Conservation (phyloP, 768 basidiomycete species). For the Termitomyces titanicus region DNA sequence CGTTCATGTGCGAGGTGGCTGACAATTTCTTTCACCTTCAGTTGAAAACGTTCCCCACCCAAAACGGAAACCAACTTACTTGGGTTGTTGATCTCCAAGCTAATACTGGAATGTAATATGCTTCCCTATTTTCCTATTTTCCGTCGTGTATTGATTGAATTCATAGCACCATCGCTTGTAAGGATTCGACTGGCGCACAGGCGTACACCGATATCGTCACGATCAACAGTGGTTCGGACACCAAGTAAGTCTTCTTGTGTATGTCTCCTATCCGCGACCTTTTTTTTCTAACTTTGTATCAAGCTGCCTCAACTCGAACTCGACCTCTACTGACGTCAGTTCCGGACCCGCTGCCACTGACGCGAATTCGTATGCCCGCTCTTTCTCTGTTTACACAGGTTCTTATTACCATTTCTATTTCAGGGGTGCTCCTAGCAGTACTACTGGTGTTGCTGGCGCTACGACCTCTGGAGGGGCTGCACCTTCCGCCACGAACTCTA, state of each 20-base stretch:
- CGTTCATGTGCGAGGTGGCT: not conserved
- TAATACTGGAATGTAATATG: slow-evolving; percentile 45
- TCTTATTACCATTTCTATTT: not conserved
- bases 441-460: not conserved
- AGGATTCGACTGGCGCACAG: slow-evolving; percentile 52
- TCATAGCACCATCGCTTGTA: slow-evolving; percentile 49
- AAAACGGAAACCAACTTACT: slow-evolving; percentile 39
- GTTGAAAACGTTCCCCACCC: slow-evolving; percentile 51
- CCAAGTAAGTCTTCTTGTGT: slow-evolving; percentile 21
- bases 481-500: slow-evolving; percentile 9
- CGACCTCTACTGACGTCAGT: slow-evolving; percentile 3
- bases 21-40: slow-evolving; percentile 18
- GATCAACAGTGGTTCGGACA: slow-evolving; percentile 34
- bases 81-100: slow-evolving; percentile 51
- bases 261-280: not conserved
- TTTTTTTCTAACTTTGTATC: not conserved
- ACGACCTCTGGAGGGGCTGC: not conserved
- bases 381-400: not conserved
- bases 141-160: not conserved
- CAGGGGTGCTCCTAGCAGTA: not conserved
- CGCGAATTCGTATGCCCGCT: slow-evolving; percentile 12
- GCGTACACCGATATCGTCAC: slow-evolving; percentile 52
- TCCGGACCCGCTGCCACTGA: slow-evolving; percentile 3
- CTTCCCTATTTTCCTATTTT: not conserved
- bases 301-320: slow-evolving; percentile 18